Evolutionary conservation across 2,329 filamentous ascomycete species (phyloP).

Genomic region (Paecilomyces sp.): DNA sequence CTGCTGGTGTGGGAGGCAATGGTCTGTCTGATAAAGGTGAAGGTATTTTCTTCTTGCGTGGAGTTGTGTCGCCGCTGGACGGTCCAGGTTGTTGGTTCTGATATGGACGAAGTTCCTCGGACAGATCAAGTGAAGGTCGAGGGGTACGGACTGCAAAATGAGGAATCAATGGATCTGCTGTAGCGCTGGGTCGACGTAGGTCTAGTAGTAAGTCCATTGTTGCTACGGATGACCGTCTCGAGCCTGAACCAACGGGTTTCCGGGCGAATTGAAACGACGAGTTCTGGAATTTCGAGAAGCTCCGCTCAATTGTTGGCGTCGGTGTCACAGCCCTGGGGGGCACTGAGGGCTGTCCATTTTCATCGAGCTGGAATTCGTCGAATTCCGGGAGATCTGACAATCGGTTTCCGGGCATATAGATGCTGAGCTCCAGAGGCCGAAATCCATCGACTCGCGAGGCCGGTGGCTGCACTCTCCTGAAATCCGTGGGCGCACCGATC

Average conservation of each 20-base stretch:
- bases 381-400: constrained; percentile 41
- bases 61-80: neutral
- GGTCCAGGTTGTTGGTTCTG: neutral
- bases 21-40: neutral
- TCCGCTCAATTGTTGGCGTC: constrained; percentile 13
- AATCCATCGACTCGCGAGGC: constrained; percentile 11
- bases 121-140: constrained; percentile 1
- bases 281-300: constrained; percentile 14
- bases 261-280: constrained; percentile 24
- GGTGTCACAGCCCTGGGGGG: constrained; percentile 25
- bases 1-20: neutral
- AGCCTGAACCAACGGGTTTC: constrained; percentile 30
- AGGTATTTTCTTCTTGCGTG: neutral
- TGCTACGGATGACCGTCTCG: constrained; percentile 18
- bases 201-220: constrained; percentile 16
- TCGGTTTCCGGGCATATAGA: constrained; percentile 37
- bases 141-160: constrained; percentile 20
- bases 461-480: constrained; percentile 25
- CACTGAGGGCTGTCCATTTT: constrained; percentile 16
- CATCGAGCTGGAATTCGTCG: constrained; percentile 28
- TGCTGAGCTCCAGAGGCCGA: constrained; percentile 40
- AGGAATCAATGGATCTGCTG: constrained; percentile 18
- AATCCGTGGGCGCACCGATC: constrained; percentile 38
- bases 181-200: constrained; percentile 4
- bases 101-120: neutral